These are phyloP conservation scores for Agaricus subrufescens DNA, from an alignment of 768 basidiomycete species.

Conservation along the genomic window DNA sequence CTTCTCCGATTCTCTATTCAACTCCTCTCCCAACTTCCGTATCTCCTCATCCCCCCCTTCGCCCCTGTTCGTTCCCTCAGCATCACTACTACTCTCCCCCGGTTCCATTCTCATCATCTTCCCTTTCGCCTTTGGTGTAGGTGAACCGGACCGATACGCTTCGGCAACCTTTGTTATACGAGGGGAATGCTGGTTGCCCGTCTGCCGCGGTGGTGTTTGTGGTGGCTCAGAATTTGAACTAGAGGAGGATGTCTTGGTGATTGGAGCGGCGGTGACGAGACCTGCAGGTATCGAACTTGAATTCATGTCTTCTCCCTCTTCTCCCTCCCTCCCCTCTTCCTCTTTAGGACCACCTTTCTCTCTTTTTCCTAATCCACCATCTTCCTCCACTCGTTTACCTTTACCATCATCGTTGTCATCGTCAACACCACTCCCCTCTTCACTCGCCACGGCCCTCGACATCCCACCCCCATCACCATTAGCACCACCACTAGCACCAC, in stretches of 20 bases:
- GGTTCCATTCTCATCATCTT: not conserved
- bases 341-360: not conserved
- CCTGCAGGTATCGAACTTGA: not conserved
- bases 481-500: no score
- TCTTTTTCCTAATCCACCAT: not conserved
- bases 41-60: not conserved
- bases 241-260: not conserved
- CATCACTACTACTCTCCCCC: not conserved
- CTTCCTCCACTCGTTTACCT: not conserved
- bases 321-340: not conserved
- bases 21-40: not conserved
- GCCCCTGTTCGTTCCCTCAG: not conserved
- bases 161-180: not conserved
- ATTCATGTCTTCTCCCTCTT: not conserved
- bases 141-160: slow-evolving; percentile 3
- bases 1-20: slow-evolving; percentile 6
- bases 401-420: not conserved
- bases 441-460: not conserved
- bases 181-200: not conserved
- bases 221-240: not conserved
- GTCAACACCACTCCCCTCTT: not conserved
- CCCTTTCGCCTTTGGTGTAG: slow-evolving; percentile 2
- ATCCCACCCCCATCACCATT: no score
- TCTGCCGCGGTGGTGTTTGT: slow-evolving; percentile 4
- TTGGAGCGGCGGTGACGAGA: not conserved